These are phyloP conservation scores for Magnaporthiopsis poae DNA, from an alignment of 2,329 filamentous ascomycete species.

Conservation along the genomic window DNA sequence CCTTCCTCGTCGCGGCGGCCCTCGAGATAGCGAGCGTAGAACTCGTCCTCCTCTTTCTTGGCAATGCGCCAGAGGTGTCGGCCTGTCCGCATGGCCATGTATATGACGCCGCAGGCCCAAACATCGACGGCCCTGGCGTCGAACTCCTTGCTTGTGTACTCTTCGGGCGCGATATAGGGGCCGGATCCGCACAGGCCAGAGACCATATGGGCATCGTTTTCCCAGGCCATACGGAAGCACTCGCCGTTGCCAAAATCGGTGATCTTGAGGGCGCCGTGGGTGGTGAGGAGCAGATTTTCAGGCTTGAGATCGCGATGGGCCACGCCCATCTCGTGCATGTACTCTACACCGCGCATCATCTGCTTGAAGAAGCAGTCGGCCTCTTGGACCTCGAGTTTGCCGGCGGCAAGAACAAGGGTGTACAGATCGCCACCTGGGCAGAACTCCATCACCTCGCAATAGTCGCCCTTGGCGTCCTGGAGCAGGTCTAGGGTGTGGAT, in stretches of 20 bases:
- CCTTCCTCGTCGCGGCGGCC: slow-evolving; percentile 89
- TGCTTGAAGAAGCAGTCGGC: slow-evolving; percentile 99
- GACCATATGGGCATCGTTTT: slow-evolving; percentile 96
- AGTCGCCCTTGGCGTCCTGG: slow-evolving; percentile 92
- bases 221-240: slow-evolving; percentile 99
- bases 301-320: slow-evolving; percentile 94
- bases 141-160: slow-evolving; percentile 91
- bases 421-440: slow-evolving; percentile 94
- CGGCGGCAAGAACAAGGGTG: slow-evolving; percentile 79
- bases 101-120: slow-evolving; percentile 97
- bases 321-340: slow-evolving; percentile 98
- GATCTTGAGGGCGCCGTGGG: slow-evolving; percentile 86
- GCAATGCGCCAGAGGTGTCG: slow-evolving; percentile 95
- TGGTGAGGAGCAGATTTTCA: slow-evolving; percentile 88
- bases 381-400: slow-evolving; percentile 83
- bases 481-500: slow-evolving; percentile 94
- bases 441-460: slow-evolving; percentile 99
- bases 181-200: slow-evolving; percentile 92
- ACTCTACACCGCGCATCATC: slow-evolving; percentile 96
- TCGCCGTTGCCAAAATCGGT: slow-evolving; percentile 98
- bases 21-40: slow-evolving; percentile 87
- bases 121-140: slow-evolving; percentile 95
- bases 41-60: slow-evolving; percentile 93
- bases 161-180: slow-evolving; percentile 93
- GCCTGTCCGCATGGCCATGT: slow-evolving; percentile 98